Evolutionary conservation across 139 green algal genomes (phyloP).

Genomic region (Pseudopediastrum boryanum): DNA sequence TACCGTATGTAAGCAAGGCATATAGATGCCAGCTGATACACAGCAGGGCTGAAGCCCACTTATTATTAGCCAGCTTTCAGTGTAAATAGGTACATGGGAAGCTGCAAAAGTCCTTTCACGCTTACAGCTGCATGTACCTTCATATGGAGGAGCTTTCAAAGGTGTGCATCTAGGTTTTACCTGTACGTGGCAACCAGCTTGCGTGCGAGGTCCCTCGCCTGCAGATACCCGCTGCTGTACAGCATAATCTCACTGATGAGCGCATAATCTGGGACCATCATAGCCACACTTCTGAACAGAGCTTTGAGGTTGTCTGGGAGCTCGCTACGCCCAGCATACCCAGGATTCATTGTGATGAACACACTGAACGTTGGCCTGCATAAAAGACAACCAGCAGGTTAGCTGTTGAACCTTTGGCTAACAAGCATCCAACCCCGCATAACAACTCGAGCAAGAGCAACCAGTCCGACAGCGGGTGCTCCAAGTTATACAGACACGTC

Average conservation of each 20-base stretch:
- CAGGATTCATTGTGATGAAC: constrained; percentile 86
- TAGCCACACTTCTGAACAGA: constrained; percentile 48
- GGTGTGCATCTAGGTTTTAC: not conserved
- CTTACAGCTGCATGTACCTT: no score
- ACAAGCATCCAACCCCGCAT: no score
- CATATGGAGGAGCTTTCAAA: not conserved
- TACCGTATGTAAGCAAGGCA: no score
- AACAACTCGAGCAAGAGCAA: no score
- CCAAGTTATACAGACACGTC: not conserved
- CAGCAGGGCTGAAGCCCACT: no score
- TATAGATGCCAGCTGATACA: no score
- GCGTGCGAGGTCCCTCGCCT: constrained; percentile 72
- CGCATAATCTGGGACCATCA: constrained; percentile 79
- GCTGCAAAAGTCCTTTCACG: no score
- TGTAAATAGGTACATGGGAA: no score
- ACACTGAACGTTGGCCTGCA: constrained; percentile 70
- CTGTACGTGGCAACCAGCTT: constrained; percentile 88
- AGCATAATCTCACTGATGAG: constrained; percentile 85
- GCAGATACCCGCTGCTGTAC: constrained; percentile 72
- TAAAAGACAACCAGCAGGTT: not conserved
- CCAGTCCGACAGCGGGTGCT: not conserved
- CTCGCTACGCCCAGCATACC: constrained; percentile 70
- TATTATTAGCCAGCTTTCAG: no score
- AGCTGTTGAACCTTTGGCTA: not conserved
- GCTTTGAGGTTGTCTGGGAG: constrained; percentile 86